These are phyloP conservation scores for Lepiota brunneoincarnata DNA, from an alignment of 768 basidiomycete species.

Conservation along the genomic window DNA sequence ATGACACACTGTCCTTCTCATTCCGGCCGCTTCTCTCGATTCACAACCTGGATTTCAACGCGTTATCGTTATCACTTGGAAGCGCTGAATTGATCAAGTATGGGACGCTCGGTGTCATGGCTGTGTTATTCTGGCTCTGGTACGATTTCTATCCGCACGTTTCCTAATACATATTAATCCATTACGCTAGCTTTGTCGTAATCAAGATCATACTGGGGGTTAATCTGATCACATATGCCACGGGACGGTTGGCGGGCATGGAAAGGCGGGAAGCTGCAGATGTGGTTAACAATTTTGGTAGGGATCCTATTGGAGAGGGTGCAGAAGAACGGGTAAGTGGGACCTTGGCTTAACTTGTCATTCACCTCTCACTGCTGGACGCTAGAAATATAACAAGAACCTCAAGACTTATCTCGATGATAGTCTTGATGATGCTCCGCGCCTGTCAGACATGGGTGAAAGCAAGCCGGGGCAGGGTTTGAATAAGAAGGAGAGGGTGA, in stretches of 20 bases:
- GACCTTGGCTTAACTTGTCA: neutral
- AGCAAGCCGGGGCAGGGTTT: conserved; percentile 33
- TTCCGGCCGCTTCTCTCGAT: conserved; percentile 10
- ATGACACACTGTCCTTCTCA: conserved; percentile 3
- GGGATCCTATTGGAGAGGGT: conserved; percentile 90
- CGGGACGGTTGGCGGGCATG: conserved; percentile 70
- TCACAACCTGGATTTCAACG: conserved; percentile 33
- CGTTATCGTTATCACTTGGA: conserved; percentile 28
- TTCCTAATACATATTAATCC: neutral
- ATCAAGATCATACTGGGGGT: conserved; percentile 94
- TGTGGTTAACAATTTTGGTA: conserved; percentile 79
- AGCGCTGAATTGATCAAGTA: conserved; percentile 47
- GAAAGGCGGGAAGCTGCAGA: conserved; percentile 75
- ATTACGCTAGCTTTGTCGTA: conserved; percentile 61
- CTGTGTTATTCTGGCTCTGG: conserved; percentile 82
- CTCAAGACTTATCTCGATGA: conserved; percentile 72
- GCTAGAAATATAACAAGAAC: conserved; percentile 78
- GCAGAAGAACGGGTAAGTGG: conserved; percentile 73
- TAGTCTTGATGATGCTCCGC: conserved; percentile 62
- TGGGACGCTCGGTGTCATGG: conserved; percentile 65
- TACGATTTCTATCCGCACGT: conserved; percentile 32
- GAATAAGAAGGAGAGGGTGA: conserved; percentile 59
- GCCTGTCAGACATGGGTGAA: conserved; percentile 74
- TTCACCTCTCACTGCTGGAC: conserved; percentile 1
- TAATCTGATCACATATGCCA: conserved; percentile 81